Base-by-base conservation (phyloP, 192 early-diverging fungal species). In the Chytriomyces confervae region DNA sequence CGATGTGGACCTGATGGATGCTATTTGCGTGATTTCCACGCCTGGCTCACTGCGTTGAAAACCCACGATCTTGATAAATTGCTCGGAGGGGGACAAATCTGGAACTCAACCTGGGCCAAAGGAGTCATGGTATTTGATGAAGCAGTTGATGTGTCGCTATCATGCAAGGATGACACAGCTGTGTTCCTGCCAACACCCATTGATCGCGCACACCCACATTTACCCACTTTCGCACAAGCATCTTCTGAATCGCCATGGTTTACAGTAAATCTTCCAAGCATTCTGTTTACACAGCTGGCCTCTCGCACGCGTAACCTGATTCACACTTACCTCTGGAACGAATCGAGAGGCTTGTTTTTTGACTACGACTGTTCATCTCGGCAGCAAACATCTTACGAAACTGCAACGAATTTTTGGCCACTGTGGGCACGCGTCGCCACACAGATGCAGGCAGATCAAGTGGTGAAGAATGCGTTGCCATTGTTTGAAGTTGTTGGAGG, bases 401-500 rank as follows among this genome's bases (percentile, higher is more conserved):
- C 94, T 20, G 94, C 93, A 10, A 98, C 97, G 0, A 86, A 93
- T 0, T 84, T 94, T 13, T 99, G 93, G 90, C 89, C 96, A 18
- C 90, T 99, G 81, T 99, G 97, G 96, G 93, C 95, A 5, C 91
- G 91, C 48, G 91, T 92, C 63, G 94, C 93, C 0, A 87, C 91
- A 62, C 79, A 85, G 5, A 85, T 86, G 36, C 93, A 97, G 82
- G 97, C 96, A 0, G 87, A 89, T 50, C 81, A 84, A n/a, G 85
- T 97, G 77, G 91, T 95, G 3, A 82, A 86, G 7, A 76, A 76
- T 3, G 88, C 85, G n/a, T 85, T 96, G 44, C 83, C 85, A 51
- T 86, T 92, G 72, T 97, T 98, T 85, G 96, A 98, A 84, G 94
- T 94, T 23, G 81, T 84, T 16, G 97, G 97, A 66, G 96, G 97